A percentile compares a stretch with the other conserved stretches of the same genome.
These are phyloP conservation scores for Fusarium setosum DNA, from an alignment of 2,329 filamentous ascomycete genomes.

Conservation along the genomic window DNA sequence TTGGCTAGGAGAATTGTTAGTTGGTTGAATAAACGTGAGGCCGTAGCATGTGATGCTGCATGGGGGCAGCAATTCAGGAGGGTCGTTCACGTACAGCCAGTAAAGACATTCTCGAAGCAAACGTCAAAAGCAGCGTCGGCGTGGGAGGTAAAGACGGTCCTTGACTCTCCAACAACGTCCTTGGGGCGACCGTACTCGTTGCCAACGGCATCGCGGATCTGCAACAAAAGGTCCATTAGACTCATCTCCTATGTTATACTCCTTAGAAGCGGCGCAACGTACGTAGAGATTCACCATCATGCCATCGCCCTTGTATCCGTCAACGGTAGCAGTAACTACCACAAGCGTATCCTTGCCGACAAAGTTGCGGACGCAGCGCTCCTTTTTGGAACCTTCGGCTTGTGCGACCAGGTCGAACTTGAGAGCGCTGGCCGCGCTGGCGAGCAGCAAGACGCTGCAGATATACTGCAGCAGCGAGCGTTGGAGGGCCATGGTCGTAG, in stretches of 20 bases:
- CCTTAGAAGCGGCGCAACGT: constrained; percentile 47
- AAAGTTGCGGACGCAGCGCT: constrained; percentile 97
- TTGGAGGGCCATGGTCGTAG: constrained; percentile 59
- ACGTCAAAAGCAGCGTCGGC: constrained; percentile 94
- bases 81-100: constrained; percentile 69
- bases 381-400: constrained; percentile 68
- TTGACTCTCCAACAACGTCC: constrained; percentile 90
- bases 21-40: background rate
- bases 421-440: constrained; percentile 72
- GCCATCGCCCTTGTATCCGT: constrained; percentile 89
- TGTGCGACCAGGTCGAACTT: constrained; percentile 92
- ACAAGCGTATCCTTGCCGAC: constrained; percentile 92
- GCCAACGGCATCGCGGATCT: constrained; percentile 95
- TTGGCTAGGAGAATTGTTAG: constrained; percentile 35
- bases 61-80: background rate
- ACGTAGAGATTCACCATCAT: constrained; percentile 96
- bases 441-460: constrained; percentile 68
- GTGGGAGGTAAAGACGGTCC: constrained; percentile 94
- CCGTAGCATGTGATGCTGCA: constrained; percentile 15
- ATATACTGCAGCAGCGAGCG: constrained; percentile 67
- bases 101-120: constrained; percentile 90
- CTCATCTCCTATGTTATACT: background rate
- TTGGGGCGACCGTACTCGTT: constrained; percentile 95
- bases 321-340: constrained; percentile 90
- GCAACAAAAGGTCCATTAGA: constrained; percentile 27